phyloP scores from a whole-genome alignment of 306 rosid genomes.

The Casuarina cunninghamiana region DNA sequence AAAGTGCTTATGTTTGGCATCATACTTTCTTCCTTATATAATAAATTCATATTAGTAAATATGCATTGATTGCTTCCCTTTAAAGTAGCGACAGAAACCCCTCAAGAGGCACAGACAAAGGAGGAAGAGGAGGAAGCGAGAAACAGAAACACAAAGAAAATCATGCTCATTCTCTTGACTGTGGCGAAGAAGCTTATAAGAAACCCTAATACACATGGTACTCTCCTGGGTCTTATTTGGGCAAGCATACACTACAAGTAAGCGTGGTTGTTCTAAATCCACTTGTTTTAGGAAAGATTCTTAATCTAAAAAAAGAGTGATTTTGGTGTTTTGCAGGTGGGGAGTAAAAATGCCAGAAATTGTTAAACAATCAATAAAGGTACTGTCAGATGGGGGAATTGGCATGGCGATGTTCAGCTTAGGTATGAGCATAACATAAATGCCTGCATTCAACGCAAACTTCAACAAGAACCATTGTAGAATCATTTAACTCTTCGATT shows the following conservation, averaged over 20 bases:
- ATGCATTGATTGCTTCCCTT: conserved; percentile 26
- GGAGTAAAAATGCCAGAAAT: conserved; percentile 72
- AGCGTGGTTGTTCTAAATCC: conserved; percentile 8
- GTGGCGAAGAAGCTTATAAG: conserved; percentile 70
- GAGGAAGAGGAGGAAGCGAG: conserved; percentile 56
- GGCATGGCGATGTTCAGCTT: conserved; percentile 99
- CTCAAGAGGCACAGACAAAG: conserved; percentile 57
- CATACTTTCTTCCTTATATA: background rate
- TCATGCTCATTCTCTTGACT: conserved; percentile 54
- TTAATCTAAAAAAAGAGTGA: background rate
- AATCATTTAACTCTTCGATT: conserved; percentile 1
- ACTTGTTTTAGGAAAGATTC: background rate
- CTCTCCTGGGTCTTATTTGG: conserved; percentile 77
- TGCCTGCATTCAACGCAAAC: background rate
- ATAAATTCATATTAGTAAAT: conserved; percentile 18
- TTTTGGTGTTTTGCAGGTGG: conserved; percentile 60
- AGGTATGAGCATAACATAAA: conserved; percentile 50
- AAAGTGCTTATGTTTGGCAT: background rate
- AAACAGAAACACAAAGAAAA: conserved; percentile 37
- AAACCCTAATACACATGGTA: conserved; percentile 95
- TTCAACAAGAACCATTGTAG: background rate
- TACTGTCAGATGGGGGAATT: conserved; percentile 79
- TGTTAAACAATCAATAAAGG: conserved; percentile 53
- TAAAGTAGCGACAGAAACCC: conserved; percentile 54
- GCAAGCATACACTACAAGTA: conserved; percentile 78